Percentiles rank a stretch among this genome's conserved stretches.
Conservation (phyloP, 169 alveolate species). For the Neospora caninum region DNA sequence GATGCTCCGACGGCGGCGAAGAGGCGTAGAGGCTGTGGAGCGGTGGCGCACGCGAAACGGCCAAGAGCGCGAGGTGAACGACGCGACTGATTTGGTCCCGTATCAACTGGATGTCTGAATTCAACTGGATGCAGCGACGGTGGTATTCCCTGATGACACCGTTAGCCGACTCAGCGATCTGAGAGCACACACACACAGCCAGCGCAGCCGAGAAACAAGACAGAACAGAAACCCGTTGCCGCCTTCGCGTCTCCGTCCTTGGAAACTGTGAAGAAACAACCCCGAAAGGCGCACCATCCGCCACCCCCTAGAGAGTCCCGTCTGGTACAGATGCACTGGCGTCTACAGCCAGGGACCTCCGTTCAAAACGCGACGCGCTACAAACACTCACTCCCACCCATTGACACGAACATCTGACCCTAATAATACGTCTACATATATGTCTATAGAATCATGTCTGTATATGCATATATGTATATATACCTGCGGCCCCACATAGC, state of each 20-base stretch:
- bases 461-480: too few species aligned
- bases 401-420: background rate
- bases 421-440: too few species aligned
- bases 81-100: constrained; percentile 31
- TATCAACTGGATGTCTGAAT: constrained; percentile 48
- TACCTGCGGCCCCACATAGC: too few species aligned
- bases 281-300: too few species aligned
- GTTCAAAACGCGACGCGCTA: too few species aligned
- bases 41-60: background rate
- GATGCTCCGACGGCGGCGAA: background rate
- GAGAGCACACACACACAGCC: background rate
- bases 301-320: too few species aligned
- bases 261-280: too few species aligned
- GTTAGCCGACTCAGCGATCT: constrained; percentile 39
- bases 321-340: too few species aligned
- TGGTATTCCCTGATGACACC: constrained; percentile 43
- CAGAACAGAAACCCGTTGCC: too few species aligned
- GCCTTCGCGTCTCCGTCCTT: too few species aligned
- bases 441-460: too few species aligned
- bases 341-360: too few species aligned
- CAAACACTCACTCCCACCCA: background rate
- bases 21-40: background rate
- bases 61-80: background rate
- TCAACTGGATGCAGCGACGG: constrained; percentile 56
- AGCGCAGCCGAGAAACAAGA: background rate